Evolutionary conservation across 116 monocot species (phyloP).

Genomic region (Cymodocea nodosa): DNA sequence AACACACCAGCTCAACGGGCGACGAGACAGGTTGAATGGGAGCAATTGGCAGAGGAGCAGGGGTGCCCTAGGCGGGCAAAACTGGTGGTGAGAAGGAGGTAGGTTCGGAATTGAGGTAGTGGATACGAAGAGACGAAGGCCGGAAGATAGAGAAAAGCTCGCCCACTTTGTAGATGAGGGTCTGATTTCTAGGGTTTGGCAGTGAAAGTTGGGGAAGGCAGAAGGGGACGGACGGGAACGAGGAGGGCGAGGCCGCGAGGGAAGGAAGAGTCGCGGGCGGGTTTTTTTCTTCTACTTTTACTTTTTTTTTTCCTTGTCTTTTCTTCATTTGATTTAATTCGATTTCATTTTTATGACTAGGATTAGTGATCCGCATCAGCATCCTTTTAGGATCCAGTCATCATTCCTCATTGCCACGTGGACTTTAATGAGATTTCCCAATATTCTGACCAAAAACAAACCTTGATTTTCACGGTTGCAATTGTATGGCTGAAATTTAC

Average conservation of each 20-base stretch:
- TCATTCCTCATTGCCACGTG: too few species aligned
- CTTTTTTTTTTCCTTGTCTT: background rate
- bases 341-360: background rate
- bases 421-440: too few species aligned
- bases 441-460: too few species aligned
- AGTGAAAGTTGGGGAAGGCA: background rate
- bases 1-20: background rate
- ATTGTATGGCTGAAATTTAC: too few species aligned
- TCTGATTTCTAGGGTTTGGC: constrained; percentile 7
- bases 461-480: too few species aligned
- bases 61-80: constrained; percentile 1
- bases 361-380: background rate
- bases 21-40: background rate
- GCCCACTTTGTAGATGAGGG: background rate
- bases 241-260: background rate
- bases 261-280: constrained; percentile 1
- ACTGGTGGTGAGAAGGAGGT: background rate
- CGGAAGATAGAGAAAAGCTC: background rate
- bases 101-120: background rate
- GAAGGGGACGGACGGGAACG: background rate
- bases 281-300: background rate
- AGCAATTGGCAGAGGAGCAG: background rate
- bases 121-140: background rate
- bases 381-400: too few species aligned
- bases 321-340: too few species aligned